Percentiles rank a stretch among this genome's conserved stretches.
phyloP scores from a whole-genome alignment of 2,329 filamentous ascomycete species.

The Diaporthe ampelina region DNA sequence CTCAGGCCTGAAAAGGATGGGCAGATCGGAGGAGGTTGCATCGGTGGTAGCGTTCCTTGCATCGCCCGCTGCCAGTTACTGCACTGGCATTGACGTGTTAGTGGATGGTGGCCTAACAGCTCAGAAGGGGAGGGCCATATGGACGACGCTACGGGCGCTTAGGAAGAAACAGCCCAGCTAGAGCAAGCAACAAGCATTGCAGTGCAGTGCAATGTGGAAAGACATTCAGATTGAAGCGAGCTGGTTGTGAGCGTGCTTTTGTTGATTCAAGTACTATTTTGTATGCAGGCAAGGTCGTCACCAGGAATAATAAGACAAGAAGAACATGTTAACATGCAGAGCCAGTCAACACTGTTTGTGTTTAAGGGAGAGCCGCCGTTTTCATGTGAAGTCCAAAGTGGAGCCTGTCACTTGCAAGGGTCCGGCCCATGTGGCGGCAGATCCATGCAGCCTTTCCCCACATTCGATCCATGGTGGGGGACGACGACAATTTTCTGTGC shows the following conservation, averaged over 20 bases:
- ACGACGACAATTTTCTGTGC: slow-evolving; percentile 37
- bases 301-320: no score
- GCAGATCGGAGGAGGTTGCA: slow-evolving; percentile 24
- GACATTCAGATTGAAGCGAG: not conserved
- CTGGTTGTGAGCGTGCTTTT: not conserved
- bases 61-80: slow-evolving; percentile 30
- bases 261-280: not conserved
- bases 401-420: not conserved
- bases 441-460: slow-evolving; percentile 27
- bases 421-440: not conserved
- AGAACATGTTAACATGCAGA: no score
- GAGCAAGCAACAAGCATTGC: not conserved
- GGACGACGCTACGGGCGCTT: not conserved
- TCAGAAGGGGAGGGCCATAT: not conserved
- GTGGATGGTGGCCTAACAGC: slow-evolving; percentile 23
- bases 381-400: slow-evolving; percentile 29
- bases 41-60: slow-evolving; percentile 28
- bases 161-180: not conserved
- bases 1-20: slow-evolving; percentile 14
- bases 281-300: no score
- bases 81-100: slow-evolving; percentile 18
- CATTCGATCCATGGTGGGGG: slow-evolving; percentile 30
- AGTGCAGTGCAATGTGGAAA: not conserved
- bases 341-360: not conserved
- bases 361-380: not conserved